Evolutionary conservation across 2,329 filamentous ascomycete species (phyloP).

Genomic region (Alternaria tenuissima): DNA sequence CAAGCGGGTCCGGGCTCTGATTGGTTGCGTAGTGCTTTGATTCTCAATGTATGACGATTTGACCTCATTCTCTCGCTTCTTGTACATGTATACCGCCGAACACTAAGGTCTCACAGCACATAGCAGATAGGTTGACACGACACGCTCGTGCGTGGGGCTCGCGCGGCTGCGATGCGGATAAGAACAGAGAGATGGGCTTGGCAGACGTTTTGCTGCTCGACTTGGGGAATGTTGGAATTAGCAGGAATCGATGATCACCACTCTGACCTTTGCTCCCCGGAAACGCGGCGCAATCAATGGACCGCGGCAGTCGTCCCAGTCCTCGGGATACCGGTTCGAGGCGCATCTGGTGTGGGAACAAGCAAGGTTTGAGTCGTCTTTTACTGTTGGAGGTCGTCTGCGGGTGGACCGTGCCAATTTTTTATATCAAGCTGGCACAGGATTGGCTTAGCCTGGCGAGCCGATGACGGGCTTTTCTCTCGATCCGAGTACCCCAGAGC

Average conservation of each 20-base stretch:
- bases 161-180: conserved; percentile 2
- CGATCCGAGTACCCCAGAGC: conserved; percentile 31
- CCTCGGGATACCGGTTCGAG: conserved; percentile 11
- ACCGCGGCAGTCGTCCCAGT: conserved; percentile 3
- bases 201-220: background rate
- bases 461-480: conserved; percentile 29
- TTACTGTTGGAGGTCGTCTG: conserved; percentile 4
- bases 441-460: conserved; percentile 16
- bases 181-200: background rate
- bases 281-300: background rate
- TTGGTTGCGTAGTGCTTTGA: conserved; percentile 24
- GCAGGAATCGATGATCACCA: background rate
- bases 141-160: conserved; percentile 5
- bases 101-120: background rate
- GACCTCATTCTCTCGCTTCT: conserved; percentile 23
- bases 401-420: conserved; percentile 14
- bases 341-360: conserved; percentile 11
- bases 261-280: background rate
- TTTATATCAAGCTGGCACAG: conserved; percentile 10
- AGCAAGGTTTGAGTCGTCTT: conserved; percentile 13
- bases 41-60: conserved; percentile 40
- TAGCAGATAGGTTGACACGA: background rate
- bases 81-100: conserved; percentile 10
- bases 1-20: conserved; percentile 13
- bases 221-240: background rate